phyloP scores from a whole-genome alignment of 2,329 filamentous ascomycete genomes.

The Capronia americana region DNA sequence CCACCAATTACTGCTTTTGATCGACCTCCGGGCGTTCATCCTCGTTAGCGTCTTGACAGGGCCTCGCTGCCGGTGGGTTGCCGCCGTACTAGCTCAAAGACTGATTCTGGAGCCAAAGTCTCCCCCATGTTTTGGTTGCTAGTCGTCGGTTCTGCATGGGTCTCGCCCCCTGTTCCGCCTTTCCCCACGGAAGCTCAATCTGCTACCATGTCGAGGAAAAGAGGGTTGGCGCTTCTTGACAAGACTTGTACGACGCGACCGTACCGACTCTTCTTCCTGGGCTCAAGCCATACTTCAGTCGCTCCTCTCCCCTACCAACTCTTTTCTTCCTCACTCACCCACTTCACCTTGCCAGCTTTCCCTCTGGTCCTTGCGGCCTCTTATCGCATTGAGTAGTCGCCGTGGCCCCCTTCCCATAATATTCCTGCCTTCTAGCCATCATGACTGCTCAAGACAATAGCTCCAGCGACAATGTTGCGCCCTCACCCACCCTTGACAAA shows the following conservation, averaged over 20 bases:
- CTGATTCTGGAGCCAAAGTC: not conserved
- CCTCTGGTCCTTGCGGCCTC: not conserved
- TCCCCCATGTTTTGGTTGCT: slow-evolving; percentile 2
- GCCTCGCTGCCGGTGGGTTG: slow-evolving; percentile 1
- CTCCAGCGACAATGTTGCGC: slow-evolving; percentile 27
- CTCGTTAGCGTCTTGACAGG: not conserved
- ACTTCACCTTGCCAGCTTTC: not conserved
- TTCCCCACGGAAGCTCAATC: not conserved
- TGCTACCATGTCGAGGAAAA: not conserved
- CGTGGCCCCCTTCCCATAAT: not conserved
- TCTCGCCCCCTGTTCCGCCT: slow-evolving; percentile 6
- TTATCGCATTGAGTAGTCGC: not conserved
- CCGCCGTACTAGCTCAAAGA: not conserved
- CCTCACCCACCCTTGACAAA: slow-evolving; percentile 27
- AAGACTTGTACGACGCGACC: not conserved
- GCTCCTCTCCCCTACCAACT: slow-evolving; percentile 7
- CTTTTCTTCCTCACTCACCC: slow-evolving; percentile 5
- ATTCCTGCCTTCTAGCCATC: slow-evolving; percentile 17
- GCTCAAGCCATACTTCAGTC: slow-evolving; percentile 25
- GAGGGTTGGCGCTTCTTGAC: not conserved
- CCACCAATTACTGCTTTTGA: slow-evolving; percentile 3
- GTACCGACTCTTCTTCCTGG: not conserved
- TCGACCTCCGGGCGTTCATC: not conserved
- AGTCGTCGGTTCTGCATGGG: not conserved
- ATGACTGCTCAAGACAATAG: slow-evolving; percentile 28